Conservation (phyloP, 805 yeast genomes). For the Candida tibetensis region DNA sequence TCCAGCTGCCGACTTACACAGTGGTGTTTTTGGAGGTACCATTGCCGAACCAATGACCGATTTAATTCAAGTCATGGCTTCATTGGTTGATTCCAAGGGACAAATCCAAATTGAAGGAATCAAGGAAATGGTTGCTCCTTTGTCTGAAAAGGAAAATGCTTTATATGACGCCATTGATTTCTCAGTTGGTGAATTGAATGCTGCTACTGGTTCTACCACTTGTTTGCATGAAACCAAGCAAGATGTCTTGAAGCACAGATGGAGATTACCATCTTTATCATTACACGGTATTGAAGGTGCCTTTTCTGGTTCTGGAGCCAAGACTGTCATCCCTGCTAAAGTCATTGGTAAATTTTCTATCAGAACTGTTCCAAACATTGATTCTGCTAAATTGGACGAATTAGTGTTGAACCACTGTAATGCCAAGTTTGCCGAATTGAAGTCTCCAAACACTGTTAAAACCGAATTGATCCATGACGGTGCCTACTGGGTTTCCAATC, state of each 20-base stretch:
- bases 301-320: slow-evolving; percentile 90
- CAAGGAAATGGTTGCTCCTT: slow-evolving; percentile 91
- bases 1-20: slow-evolving; percentile 95
- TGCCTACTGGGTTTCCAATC: slow-evolving; percentile 93
- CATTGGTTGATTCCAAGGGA: slow-evolving; percentile 79
- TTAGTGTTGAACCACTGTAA: slow-evolving; percentile 71
- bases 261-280: slow-evolving; percentile 97
- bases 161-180: slow-evolving; percentile 86
- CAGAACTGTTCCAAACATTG: slow-evolving; percentile 95
- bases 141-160: slow-evolving; percentile 73
- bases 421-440: slow-evolving; percentile 59
- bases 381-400: slow-evolving; percentile 72
- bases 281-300: slow-evolving; percentile 98
- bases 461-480: slow-evolving; percentile 91
- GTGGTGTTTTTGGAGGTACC: slow-evolving; percentile 96
- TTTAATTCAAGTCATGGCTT: slow-evolving; percentile 69
- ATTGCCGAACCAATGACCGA: slow-evolving; percentile 98
- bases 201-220: slow-evolving; percentile 86
- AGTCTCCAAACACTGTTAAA: slow-evolving; percentile 71
- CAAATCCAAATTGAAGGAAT: slow-evolving; percentile 85
- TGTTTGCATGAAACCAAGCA: slow-evolving; percentile 74
- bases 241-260: slow-evolving; percentile 92
- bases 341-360: slow-evolving; percentile 94
- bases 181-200: slow-evolving; percentile 77
- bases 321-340: slow-evolving; percentile 95